Evolutionary conservation across 192 early-diverging fungal genomes (phyloP), one percentile per base, ranked within the genome.

Genomic region (Mycoemilia scoparia): DNA sequence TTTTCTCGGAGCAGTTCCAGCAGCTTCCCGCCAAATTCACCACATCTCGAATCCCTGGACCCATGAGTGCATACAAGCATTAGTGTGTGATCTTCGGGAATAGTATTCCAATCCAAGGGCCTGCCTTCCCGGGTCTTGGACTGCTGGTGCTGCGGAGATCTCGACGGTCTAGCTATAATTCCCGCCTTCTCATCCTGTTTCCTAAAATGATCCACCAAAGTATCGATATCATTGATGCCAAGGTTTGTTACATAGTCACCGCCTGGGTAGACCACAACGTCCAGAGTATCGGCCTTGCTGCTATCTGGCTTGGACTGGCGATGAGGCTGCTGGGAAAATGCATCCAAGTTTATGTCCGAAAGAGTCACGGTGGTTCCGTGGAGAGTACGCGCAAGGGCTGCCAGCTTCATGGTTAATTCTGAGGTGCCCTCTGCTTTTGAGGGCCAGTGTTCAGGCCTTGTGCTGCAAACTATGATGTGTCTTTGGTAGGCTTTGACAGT

Each of bases 31-130:
- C 60, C 54, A 18, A 54, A 50, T 0, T 13, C 20, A 6, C 60
- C 60, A 26, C 60, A 64, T 6, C 54, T 36, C 20, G 35, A 32
- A 34, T 64, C 60, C 13, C 55, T 45, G 19, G 45, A 22, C 1
- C 60, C 60, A 24, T 64, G 60, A 0, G 54, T 64, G 41, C 60
- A 64, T 17, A 64, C 50, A 36, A 64, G 5, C 54, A 46, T 41
- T 57, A 53, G 12, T 22, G 29, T 14, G 45, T 40, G 5, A 54
- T 43, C 19, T 64, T 55, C 30, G 36, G 54, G 54, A 57, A 4
- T 22, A 29, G 34, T 64, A 55, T 10, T 49, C 55, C 27, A 64
- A 64, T 9, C 38, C 21, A 2, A 49, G 48, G 2, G 18, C 34
- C n/a, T 42, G 56, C 8, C 49, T 35, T 2, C 28, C 20, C 18